Percentiles rank a stretch among this genome's conserved stretches.
phyloP scores from a whole-genome alignment of 1,284 basidiomycete species.

The Pterulicium gracile region DNA sequence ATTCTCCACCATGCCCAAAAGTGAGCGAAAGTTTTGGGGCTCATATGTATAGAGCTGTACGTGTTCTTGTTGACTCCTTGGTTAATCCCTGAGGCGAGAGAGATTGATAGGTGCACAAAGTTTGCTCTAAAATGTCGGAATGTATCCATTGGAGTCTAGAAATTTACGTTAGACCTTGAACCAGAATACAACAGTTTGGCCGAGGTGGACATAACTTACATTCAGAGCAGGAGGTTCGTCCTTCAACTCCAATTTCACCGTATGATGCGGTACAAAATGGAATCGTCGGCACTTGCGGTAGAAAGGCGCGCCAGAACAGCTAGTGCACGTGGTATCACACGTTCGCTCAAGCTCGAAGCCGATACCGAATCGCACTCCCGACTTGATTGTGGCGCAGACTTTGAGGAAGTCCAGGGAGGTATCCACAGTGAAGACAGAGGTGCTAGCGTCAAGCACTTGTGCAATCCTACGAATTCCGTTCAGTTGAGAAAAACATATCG shows the following conservation, averaged over 20 bases:
- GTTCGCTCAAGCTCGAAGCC: constrained; percentile 81
- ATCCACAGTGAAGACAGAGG: constrained; percentile 10
- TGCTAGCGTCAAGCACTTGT: too few relatives aligned
- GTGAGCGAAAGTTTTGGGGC: constrained; percentile 79
- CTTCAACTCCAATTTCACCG: constrained; percentile 58
- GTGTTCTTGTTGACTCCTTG: constrained; percentile 16
- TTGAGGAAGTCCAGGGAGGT: constrained; percentile 17
- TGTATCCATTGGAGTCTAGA: constrained; percentile 57
- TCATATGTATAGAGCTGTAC: constrained; percentile 76
- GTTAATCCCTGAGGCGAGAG: constrained; percentile 57
- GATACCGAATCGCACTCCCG: constrained; percentile 88
- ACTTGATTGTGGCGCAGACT: constrained; percentile 74
- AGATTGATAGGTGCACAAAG: constrained; percentile 90
- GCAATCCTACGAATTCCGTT: background rate
- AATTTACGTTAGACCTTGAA: constrained; percentile 4
- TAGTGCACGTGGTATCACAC: constrained; percentile 65
- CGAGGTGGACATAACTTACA: constrained; percentile 25
- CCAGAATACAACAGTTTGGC: background rate
- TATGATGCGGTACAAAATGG: constrained; percentile 76
- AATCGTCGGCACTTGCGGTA: constrained; percentile 78
- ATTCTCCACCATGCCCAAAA: constrained; percentile 91
- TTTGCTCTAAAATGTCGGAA: constrained; percentile 88
- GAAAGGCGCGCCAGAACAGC: constrained; percentile 56
- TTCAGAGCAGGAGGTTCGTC: constrained; percentile 32
- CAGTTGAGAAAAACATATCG: background rate